phyloP scores from a whole-genome alignment of 176 grass and related monocot genomes.

The Cocos nucifera region DNA sequence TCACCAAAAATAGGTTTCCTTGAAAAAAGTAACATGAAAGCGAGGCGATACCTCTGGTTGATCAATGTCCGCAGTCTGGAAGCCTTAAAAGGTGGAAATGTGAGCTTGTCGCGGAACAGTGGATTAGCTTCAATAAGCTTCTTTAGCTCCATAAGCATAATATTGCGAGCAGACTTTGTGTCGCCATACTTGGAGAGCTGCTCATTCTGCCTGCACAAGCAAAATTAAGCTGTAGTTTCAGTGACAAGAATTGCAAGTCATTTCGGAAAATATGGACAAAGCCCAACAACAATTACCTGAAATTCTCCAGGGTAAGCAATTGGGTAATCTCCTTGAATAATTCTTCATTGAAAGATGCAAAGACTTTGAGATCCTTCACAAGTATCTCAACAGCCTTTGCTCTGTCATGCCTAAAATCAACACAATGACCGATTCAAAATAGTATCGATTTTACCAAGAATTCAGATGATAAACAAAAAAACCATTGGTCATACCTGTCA shows the following conservation, averaged over 20 bases:
- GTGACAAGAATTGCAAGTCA: no score
- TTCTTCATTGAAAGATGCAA: conserved; percentile 97
- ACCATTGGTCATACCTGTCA: conserved; percentile 34
- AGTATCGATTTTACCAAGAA: no score
- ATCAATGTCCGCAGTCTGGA: conserved; percentile 96
- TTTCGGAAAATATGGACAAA: neutral
- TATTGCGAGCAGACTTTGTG: conserved; percentile 93
- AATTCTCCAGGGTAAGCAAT: conserved; percentile 95
- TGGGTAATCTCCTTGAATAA: conserved; percentile 99
- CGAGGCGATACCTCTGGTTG: conserved; percentile 71
- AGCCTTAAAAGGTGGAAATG: conserved; percentile 91
- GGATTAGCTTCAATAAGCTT: conserved; percentile 97
- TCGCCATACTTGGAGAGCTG: conserved; percentile 98
- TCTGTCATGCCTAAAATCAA: conserved; percentile 67
- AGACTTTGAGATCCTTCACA: conserved; percentile 98
- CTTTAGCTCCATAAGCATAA: conserved; percentile 98
- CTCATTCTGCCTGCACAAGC: conserved; percentile 83
- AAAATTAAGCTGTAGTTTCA: neutral
- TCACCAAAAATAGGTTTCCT: no score
- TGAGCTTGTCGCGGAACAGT: conserved; percentile 88
- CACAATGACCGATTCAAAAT: no score
- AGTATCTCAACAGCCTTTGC: conserved; percentile 98
- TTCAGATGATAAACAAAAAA: no score
- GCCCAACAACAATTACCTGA: conserved; percentile 37
- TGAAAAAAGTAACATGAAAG: neutral